Conservation (phyloP, 2,329 filamentous ascomycete genomes). For the Fulvia fulva region DNA sequence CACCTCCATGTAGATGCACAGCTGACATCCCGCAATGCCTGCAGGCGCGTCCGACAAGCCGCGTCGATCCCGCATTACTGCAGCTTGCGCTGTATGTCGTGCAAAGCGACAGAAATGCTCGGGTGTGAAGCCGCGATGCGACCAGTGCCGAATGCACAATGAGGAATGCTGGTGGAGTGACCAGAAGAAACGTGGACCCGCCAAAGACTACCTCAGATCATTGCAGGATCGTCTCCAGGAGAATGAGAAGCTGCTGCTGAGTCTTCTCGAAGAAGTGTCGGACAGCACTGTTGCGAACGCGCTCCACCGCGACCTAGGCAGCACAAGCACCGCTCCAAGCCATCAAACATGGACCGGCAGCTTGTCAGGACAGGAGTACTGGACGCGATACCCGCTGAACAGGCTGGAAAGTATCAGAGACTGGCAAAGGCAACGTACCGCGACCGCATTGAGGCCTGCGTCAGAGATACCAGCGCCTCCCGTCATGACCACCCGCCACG, state of each 20-base stretch:
- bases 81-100: slow-evolving; percentile 22
- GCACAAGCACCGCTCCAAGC: slow-evolving; percentile 7
- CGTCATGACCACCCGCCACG: not conserved
- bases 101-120: slow-evolving; percentile 23
- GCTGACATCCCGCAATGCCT: slow-evolving; percentile 8
- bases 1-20: not conserved
- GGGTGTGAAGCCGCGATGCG: slow-evolving; percentile 21
- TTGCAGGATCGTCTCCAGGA: slow-evolving; percentile 23
- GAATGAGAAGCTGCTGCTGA: slow-evolving; percentile 18
- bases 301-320: slow-evolving; percentile 10
- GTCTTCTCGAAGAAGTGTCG: slow-evolving; percentile 10
- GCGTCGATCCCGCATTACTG: slow-evolving; percentile 21
- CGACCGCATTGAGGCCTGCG: not conserved
- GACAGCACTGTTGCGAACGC: slow-evolving; percentile 12
- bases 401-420: slow-evolving; percentile 16
- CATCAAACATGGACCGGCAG: slow-evolving; percentile 21
- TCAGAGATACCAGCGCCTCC: not conserved
- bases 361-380: slow-evolving; percentile 22
- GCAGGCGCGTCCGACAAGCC: slow-evolving; percentile 14
- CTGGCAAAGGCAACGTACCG: slow-evolving; percentile 15
- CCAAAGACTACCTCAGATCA: slow-evolving; percentile 23
- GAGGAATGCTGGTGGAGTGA: slow-evolving; percentile 26
- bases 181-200: slow-evolving; percentile 24
- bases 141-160: slow-evolving; percentile 22
- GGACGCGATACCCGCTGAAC: slow-evolving; percentile 16